These are phyloP conservation scores for Alectoria sarmentosa DNA, from an alignment of 495 filamentous ascomycete species.

Conservation along the genomic window DNA sequence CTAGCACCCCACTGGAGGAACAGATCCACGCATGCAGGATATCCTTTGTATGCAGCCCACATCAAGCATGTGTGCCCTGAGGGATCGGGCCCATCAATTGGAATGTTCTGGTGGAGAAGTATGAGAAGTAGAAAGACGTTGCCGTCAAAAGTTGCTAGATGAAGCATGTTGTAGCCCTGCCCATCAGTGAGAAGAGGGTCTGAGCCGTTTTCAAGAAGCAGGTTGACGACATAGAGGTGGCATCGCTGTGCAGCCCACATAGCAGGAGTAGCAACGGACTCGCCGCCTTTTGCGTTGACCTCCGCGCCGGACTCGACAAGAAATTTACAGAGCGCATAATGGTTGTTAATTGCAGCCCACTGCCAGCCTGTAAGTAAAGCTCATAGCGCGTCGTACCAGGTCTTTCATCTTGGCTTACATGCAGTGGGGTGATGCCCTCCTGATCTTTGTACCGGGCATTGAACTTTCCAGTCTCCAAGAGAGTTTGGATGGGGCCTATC, in stretches of 20 bases:
- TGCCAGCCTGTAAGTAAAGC: constrained; percentile 35
- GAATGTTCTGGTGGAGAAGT: constrained; percentile 84
- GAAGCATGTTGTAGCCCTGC: constrained; percentile 94
- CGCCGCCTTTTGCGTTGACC: constrained; percentile 90
- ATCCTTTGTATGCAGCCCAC: constrained; percentile 99
- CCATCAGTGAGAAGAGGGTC: constrained; percentile 83
- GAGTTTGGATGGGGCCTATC: constrained; percentile 74
- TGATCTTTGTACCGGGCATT: constrained; percentile 76
- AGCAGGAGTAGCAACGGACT: constrained; percentile 84
- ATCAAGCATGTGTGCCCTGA: constrained; percentile 89
- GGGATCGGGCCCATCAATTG: constrained; percentile 80
- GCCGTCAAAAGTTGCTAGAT: constrained; percentile 94
- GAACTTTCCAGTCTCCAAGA: constrained; percentile 76
- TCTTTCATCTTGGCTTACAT: constrained; percentile 51
- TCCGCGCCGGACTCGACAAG: constrained; percentile 83
- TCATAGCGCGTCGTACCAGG: background rate
- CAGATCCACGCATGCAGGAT: constrained; percentile 80
- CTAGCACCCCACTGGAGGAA: constrained; percentile 94
- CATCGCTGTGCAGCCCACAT: constrained; percentile 96
- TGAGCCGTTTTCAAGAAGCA: constrained; percentile 80
- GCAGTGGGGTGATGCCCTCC: constrained; percentile 89
- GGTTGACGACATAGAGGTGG: constrained; percentile 75
- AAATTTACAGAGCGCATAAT: constrained; percentile 92
- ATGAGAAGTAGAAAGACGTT: constrained; percentile 90
- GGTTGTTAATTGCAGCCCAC: constrained; percentile 99